Percentiles rank a stretch among this genome's conserved stretches.
Conservation (phyloP, 257 asterid genomes). For the Ehretia macrophylla region DNA sequence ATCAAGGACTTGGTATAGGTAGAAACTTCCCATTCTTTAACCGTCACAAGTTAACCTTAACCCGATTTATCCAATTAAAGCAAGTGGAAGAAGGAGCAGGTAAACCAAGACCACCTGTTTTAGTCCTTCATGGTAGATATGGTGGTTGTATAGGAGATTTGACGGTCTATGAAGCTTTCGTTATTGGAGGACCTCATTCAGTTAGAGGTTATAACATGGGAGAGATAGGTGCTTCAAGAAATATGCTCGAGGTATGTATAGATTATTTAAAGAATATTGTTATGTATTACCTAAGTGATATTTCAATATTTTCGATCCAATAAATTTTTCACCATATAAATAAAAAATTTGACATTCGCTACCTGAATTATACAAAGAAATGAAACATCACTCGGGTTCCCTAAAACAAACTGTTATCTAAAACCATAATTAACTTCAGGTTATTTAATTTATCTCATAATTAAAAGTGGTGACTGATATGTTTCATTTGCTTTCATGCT, state of each 20-base stretch:
- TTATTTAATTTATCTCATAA: no score
- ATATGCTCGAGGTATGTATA: slow-evolving; percentile 81
- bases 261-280: no score
- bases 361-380: no score
- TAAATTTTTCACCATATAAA: no score
- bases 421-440: no score
- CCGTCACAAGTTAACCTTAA: slow-evolving; percentile 81
- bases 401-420: no score
- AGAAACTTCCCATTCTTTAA: slow-evolving; percentile 80
- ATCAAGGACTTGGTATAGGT: slow-evolving; percentile 93
- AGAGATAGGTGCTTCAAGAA: slow-evolving; percentile 94
- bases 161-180: slow-evolving; percentile 90
- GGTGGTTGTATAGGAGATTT: slow-evolving; percentile 99
- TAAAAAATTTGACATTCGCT: no score
- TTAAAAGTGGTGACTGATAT: no score
- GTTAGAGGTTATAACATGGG: slow-evolving; percentile 98
- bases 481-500: no score
- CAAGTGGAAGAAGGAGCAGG: slow-evolving; percentile 92
- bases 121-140: slow-evolving; percentile 90
- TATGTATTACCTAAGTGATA: no score
- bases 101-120: slow-evolving; percentile 85
- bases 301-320: no score
- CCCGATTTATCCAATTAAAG: slow-evolving; percentile 70
- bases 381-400: no score
- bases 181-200: slow-evolving; percentile 93